Evolutionary conservation across 306 rosid genomes (phyloP).

Genomic region (Pterocarpus macrocarpus): DNA sequence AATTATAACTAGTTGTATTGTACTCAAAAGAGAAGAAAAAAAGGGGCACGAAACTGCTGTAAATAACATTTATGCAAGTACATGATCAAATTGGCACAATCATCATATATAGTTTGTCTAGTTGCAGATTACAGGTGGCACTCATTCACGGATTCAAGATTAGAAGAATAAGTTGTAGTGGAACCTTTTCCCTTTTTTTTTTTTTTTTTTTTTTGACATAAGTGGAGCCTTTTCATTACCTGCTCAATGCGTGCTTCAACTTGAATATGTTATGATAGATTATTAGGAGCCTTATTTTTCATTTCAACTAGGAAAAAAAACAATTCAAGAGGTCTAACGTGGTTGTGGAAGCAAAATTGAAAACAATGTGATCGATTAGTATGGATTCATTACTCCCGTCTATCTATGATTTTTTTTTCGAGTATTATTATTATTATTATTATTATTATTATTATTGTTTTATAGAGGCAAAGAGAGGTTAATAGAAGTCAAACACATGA

Average conservation of each 20-base stretch:
- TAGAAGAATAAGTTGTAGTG: neutral
- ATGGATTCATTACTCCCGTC: slow-evolving; percentile 33
- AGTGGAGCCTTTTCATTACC: neutral
- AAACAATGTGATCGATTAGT: slow-evolving; percentile 40
- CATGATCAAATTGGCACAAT: neutral
- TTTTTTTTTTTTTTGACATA: too few species aligned
- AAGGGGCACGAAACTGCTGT: too few species aligned
- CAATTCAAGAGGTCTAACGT: slow-evolving; percentile 25
- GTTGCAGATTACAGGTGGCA: neutral
- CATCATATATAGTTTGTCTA: neutral
- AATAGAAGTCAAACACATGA: too few species aligned
- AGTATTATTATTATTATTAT: too few species aligned
- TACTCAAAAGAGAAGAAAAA: neutral
- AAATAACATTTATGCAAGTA: too few species aligned
- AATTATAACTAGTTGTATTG: too few species aligned
- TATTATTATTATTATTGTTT: too few species aligned
- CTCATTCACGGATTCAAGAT: neutral
- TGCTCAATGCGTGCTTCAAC: neutral
- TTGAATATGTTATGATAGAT: neutral
- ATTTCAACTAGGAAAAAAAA: neutral
- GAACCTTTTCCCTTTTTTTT: too few species aligned
- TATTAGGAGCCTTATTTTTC: neutral
- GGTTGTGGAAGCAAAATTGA: slow-evolving; percentile 14
- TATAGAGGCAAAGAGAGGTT: too few species aligned
- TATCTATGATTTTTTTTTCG: neutral